A percentile compares a stretch with the other conserved stretches of the same genome.
Evolutionary conservation across 2,329 filamentous ascomycete species (phyloP).

Genomic region (Calonectria pteridis): DNA sequence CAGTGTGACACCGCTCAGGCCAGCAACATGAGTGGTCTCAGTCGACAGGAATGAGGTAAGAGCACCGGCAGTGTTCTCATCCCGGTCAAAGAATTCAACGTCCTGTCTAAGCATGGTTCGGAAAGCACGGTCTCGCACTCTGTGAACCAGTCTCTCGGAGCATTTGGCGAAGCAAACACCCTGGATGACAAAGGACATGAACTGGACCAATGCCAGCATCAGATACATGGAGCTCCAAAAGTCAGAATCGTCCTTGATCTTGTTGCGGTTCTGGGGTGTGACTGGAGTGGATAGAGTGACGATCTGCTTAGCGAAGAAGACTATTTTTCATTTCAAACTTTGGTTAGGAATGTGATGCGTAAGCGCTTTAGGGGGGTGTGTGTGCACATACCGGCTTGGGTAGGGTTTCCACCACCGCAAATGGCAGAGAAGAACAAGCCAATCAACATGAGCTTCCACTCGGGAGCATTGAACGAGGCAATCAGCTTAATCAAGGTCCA

Average conservation of each 20-base stretch:
- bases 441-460: conserved; percentile 78
- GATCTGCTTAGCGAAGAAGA: conserved; percentile 93
- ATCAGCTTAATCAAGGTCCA: conserved; percentile 85
- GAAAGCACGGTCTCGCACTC: conserved; percentile 86
- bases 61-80: conserved; percentile 90
- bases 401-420: conserved; percentile 84
- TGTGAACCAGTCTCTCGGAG: conserved; percentile 87
- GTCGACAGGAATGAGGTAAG: conserved; percentile 91
- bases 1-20: conserved; percentile 87
- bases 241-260: conserved; percentile 77
- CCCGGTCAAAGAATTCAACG: conserved; percentile 89
- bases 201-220: conserved; percentile 81
- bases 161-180: conserved; percentile 84
- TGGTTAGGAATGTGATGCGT: neutral
- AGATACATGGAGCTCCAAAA: conserved; percentile 94
- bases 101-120: conserved; percentile 92
- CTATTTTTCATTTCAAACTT: conserved; percentile 62
- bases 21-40: conserved; percentile 89
- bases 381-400: conserved; percentile 51
- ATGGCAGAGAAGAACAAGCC: conserved; percentile 82
- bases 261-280: conserved; percentile 61
- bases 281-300: conserved; percentile 71
- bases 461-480: conserved; percentile 80
- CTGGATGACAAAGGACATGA: conserved; percentile 76
- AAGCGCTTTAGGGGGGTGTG: neutral